Conservation (phyloP, 805 yeast species). For the Wickerhamiella azyma region DNA sequence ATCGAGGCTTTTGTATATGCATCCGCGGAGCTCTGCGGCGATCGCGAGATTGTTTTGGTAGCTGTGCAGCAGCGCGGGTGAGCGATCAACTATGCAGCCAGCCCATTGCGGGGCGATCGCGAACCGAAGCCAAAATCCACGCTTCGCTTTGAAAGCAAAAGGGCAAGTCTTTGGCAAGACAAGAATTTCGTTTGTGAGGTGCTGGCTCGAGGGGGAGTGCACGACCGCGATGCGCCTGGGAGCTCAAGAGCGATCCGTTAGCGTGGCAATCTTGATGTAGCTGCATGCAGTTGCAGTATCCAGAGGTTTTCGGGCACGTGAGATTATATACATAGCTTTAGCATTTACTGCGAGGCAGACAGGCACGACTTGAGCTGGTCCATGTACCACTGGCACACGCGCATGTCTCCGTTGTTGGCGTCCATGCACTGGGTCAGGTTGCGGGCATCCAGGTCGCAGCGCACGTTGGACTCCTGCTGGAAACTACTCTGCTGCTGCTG, state of each 20-base stretch:
- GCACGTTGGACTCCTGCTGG: slow-evolving; percentile 31
- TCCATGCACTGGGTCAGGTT: slow-evolving; percentile 89
- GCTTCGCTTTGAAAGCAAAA: too few species aligned
- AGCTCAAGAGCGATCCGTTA: too few species aligned
- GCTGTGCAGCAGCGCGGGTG: slow-evolving; percentile 1
- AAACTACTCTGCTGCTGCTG: slow-evolving; percentile 24
- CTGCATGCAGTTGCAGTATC: too few species aligned
- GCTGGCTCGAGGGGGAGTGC: too few species aligned
- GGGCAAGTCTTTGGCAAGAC: too few species aligned
- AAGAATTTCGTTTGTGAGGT: background rate
- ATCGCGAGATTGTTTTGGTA: background rate
- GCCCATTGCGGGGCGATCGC: background rate
- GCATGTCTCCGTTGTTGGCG: slow-evolving; percentile 91
- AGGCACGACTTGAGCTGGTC: slow-evolving; percentile 97
- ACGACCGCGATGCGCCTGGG: too few species aligned
- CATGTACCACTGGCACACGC: slow-evolving; percentile 89
- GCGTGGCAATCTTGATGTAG: too few species aligned
- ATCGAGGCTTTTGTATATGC: background rate
- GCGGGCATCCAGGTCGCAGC: slow-evolving; percentile 89
- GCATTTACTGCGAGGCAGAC: slow-evolving; percentile 64
- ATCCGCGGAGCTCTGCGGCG: background rate
- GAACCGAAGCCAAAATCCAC: background rate
- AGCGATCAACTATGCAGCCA: background rate
- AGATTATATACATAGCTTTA: too few species aligned
- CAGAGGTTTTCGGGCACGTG: background rate